A percentile compares a stretch with the other conserved stretches of the same genome.
These are phyloP conservation scores for Mercurialis annua DNA, from an alignment of 345 rosid genomes.

Conservation along the genomic window DNA sequence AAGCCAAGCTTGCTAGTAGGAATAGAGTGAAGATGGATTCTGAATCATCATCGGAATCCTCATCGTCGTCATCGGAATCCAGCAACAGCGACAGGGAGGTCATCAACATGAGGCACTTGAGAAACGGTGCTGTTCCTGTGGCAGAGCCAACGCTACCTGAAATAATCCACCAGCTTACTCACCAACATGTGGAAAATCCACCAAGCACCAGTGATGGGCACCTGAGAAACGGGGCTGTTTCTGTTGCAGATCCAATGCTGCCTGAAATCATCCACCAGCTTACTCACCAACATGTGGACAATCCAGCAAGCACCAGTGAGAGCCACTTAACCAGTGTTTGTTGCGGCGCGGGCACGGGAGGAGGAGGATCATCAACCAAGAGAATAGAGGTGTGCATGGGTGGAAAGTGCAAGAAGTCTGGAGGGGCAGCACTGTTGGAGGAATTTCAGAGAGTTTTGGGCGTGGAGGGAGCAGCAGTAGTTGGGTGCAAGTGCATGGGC, in stretches of 20 bases:
- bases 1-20: conserved; percentile 35
- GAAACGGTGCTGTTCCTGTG: conserved; percentile 13
- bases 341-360: neutral
- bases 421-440: conserved; percentile 48
- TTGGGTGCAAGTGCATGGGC: conserved; percentile 75
- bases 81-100: conserved; percentile 53
- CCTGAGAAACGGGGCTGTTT: too few species aligned
- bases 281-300: too few species aligned
- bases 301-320: neutral
- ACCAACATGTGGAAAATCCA: neutral
- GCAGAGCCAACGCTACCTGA: conserved; percentile 6
- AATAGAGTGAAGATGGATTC: conserved; percentile 29
- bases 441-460: conserved; percentile 54
- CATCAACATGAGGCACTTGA: conserved; percentile 44
- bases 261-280: neutral
- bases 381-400: conserved; percentile 79
- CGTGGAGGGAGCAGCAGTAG: conserved; percentile 42
- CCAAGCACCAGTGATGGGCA: neutral
- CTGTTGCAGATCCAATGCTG: neutral
- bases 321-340: neutral
- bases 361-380: conserved; percentile 13
- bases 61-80: conserved; percentile 33
- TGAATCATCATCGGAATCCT: conserved; percentile 19
- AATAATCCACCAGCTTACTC: neutral
- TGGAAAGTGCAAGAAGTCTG: conserved; percentile 62